Evolutionary conservation across 2,329 filamentous ascomycete species (phyloP), one percentile per base, ranked within the genome.

Genomic region (Pezicula radicicola): DNA sequence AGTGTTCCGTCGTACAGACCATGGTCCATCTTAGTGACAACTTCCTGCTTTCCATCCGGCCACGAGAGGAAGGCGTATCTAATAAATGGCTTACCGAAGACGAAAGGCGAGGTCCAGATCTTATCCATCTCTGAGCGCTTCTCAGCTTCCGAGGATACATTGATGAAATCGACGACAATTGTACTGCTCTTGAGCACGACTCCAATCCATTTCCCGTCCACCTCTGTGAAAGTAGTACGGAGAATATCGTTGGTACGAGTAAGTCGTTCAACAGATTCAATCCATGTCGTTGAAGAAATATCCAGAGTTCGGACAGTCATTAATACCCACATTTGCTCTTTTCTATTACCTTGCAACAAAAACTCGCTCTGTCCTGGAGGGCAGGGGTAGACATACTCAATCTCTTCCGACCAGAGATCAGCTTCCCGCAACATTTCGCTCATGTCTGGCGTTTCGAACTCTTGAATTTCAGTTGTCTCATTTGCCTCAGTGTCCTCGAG

Each of bases 1-100:
- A 71, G 55, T 3, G 69, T 71, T 1, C 69, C 68, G 51, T 70
- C 68, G 55, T 70, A 70, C 13, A 65, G 51, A 35, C 57, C 66
- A 50, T 69, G 67, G 53, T 69, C 58, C 27, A 70, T 56, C 50
- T 71, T 71, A 60, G 61, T 68, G 43, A 61, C 51, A 4, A 71
- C 52, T 25, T 67, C 60, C 21, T 58, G 40, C 15, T 52, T 54
- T 21, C 63, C 60, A 18, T 66, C 54, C 2, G 46, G 13, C 18
- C 61, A 57, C 18, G 51, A 50, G 21, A 70, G 59, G 33, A 68
- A 54, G 21, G 61, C 55, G 48, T 72, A 72, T 21, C 61, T 61
- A 50, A 71, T 65, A 48, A 69, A 69, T 3, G 70, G 62, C 35
- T 58, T 61, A 42, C 66, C 65, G n/a, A 66, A 59, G 2, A 51